Evolutionary conservation across 2,329 filamentous ascomycete species (phyloP).

Genomic region (Sordariomycetes sp.): DNA sequence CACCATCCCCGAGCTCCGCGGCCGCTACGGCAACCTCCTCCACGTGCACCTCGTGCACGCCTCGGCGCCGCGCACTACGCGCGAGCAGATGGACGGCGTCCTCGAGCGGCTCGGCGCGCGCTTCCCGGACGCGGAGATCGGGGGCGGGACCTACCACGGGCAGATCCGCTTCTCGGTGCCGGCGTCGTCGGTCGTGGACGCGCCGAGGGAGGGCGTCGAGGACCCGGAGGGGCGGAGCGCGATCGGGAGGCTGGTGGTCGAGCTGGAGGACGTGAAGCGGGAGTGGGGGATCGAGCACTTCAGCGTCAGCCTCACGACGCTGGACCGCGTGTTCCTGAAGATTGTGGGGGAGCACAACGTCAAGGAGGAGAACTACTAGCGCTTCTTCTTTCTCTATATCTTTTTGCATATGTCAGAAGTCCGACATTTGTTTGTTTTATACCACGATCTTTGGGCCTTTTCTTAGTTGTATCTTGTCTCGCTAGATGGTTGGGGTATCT

Average conservation of each 20-base stretch:
- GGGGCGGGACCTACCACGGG: slow-evolving; percentile 69
- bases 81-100: slow-evolving; percentile 57
- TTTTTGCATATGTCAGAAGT: background rate
- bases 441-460: background rate
- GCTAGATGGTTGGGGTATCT: background rate
- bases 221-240: slow-evolving; percentile 28
- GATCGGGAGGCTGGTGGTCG: slow-evolving; percentile 59
- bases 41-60: slow-evolving; percentile 73
- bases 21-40: slow-evolving; percentile 66
- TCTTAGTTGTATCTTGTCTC: background rate
- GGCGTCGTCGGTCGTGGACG: slow-evolving; percentile 24
- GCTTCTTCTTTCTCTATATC: slow-evolving; percentile 1
- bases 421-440: background rate
- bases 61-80: slow-evolving; percentile 61
- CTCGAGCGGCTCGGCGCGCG: slow-evolving; percentile 51
- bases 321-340: slow-evolving; percentile 83
- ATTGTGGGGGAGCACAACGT: slow-evolving; percentile 77
- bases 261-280: slow-evolving; percentile 61
- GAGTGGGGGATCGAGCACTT: slow-evolving; percentile 71
- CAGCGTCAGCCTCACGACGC: slow-evolving; percentile 73
- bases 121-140: slow-evolving; percentile 57
- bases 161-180: slow-evolving; percentile 79
- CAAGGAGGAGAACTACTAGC: slow-evolving; percentile 56
- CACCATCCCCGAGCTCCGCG: slow-evolving; percentile 59
- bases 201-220: slow-evolving; percentile 12